Percentiles rank a stretch among this genome's conserved stretches.
Evolutionary conservation across 2,329 filamentous ascomycete species (phyloP).

Genomic region (Calycina marina): DNA sequence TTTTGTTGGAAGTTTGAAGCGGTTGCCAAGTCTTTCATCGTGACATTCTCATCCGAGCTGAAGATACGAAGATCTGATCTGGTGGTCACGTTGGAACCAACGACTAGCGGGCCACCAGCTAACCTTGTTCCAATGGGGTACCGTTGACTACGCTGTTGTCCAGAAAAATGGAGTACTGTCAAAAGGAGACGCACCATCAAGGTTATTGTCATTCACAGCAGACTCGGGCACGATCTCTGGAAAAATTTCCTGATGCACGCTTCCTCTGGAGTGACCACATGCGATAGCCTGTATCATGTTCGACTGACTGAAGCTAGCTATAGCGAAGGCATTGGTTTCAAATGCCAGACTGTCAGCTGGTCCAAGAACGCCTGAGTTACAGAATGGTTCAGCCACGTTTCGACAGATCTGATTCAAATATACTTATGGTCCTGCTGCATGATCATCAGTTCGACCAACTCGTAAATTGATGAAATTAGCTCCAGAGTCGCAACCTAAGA

Average conservation of each 20-base stretch:
- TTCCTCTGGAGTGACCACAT: slow-evolving; percentile 11
- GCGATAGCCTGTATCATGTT: slow-evolving; percentile 4
- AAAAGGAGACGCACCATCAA: slow-evolving; percentile 6
- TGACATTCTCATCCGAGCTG: slow-evolving; percentile 4
- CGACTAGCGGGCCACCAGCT: slow-evolving; percentile 28
- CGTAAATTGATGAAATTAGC: slow-evolving; percentile 8
- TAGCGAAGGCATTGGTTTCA: slow-evolving; percentile 9
- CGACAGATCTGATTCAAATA: no score
- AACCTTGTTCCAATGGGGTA: slow-evolving; percentile 32
- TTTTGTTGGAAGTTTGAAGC: slow-evolving; percentile 1
- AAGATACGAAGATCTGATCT: slow-evolving; percentile 4
- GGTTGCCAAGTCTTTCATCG: slow-evolving; percentile 1
- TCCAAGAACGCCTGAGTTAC: slow-evolving; percentile 10
- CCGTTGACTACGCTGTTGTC: slow-evolving; percentile 34
- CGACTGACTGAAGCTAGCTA: slow-evolving; percentile 11
- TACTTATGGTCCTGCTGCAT: slow-evolving; percentile 9
- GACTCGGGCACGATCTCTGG: slow-evolving; percentile 4
- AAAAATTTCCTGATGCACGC: slow-evolving; percentile 8
- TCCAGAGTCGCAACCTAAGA: slow-evolving; percentile 5
- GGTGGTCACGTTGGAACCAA: slow-evolving; percentile 1
- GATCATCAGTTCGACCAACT: slow-evolving; percentile 14
- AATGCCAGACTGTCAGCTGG: slow-evolving; percentile 7
- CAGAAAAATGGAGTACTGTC: slow-evolving; percentile 38
- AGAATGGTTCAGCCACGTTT: no score
- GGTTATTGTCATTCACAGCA: slow-evolving; percentile 2